Conservation (phyloP, 176 grass and related monocot genomes). For the Secale cereale region DNA sequence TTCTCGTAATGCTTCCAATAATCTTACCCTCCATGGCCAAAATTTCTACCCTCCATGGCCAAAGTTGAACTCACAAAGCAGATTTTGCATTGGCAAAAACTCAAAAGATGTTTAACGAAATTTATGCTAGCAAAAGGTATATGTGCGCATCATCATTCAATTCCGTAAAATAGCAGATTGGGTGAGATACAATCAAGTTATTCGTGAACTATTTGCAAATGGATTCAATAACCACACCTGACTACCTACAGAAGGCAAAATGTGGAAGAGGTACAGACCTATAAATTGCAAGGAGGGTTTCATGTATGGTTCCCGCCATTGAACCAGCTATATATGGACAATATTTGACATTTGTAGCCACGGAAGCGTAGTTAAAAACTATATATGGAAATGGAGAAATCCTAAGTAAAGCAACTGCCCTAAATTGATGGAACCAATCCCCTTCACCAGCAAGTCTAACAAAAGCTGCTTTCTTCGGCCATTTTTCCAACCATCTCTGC, state of each 20-base stretch:
- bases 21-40: no score
- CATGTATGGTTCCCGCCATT: constrained; percentile 80
- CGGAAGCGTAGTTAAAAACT: constrained; percentile 93
- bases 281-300: constrained; percentile 95
- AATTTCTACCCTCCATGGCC: background rate
- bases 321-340: constrained; percentile 86
- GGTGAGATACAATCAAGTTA: background rate
- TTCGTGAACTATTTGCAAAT: background rate
- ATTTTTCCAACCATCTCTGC: constrained; percentile 91
- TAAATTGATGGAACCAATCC: constrained; percentile 97
- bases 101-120: background rate
- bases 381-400: constrained; percentile 98
- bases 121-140: background rate
- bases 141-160: background rate
- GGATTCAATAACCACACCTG: background rate
- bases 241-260: background rate
- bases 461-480: constrained; percentile 91
- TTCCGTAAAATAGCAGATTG: background rate
- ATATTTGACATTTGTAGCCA: constrained; percentile 93
- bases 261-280: constrained; percentile 46
- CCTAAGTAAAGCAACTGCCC: constrained; percentile 80
- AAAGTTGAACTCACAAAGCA: background rate
- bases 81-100: background rate
- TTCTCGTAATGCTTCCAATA: background rate
- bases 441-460: constrained; percentile 96